These are phyloP conservation scores for Allantophomopsis lycopodina DNA, from an alignment of 2,329 filamentous ascomycete genomes.

Conservation along the genomic window DNA sequence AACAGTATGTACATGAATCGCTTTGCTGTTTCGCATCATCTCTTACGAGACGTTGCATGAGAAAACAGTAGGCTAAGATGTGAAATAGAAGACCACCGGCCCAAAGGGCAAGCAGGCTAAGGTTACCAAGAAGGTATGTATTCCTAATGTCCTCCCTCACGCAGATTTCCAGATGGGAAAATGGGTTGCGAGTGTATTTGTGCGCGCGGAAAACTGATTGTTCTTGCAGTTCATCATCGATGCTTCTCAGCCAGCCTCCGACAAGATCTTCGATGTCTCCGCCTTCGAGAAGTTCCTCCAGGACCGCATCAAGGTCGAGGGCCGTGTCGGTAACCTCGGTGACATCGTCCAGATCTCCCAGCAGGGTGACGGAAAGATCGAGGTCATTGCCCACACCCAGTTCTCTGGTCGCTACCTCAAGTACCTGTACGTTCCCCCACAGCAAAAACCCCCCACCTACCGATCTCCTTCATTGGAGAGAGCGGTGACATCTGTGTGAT, in stretches of 20 bases:
- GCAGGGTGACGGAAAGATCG: constrained; percentile 91
- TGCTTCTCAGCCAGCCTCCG: constrained; percentile 90
- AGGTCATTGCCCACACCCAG: constrained; percentile 93
- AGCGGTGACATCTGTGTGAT: background rate
- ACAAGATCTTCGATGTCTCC: constrained; percentile 99
- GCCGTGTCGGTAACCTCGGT: constrained; percentile 95
- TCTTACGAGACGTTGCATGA: constrained; percentile 33
- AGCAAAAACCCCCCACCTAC: background rate
- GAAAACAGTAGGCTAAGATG: constrained; percentile 91
- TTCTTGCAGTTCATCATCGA: constrained; percentile 85
- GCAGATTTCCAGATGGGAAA: background rate
- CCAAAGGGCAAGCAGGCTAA: constrained; percentile 61
- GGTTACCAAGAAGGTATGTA: constrained; percentile 31
- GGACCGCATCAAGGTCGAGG: constrained; percentile 99
- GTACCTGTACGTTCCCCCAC: constrained; percentile 69
- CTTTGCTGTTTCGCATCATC: constrained; percentile 75
- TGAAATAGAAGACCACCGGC: constrained; percentile 37
- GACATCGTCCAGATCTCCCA: constrained; percentile 84
- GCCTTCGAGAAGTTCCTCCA: constrained; percentile 99
- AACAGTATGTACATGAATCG: constrained; percentile 71
- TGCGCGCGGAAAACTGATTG: background rate
- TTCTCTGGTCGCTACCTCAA: constrained; percentile 99
- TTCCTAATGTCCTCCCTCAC: background rate
- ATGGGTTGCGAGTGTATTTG: background rate
- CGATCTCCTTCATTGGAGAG: background rate